Percentiles rank a stretch among this genome's conserved stretches.
Evolutionary conservation across 257 asterid genomes (phyloP).

Genomic region (Henckelia pumila): DNA sequence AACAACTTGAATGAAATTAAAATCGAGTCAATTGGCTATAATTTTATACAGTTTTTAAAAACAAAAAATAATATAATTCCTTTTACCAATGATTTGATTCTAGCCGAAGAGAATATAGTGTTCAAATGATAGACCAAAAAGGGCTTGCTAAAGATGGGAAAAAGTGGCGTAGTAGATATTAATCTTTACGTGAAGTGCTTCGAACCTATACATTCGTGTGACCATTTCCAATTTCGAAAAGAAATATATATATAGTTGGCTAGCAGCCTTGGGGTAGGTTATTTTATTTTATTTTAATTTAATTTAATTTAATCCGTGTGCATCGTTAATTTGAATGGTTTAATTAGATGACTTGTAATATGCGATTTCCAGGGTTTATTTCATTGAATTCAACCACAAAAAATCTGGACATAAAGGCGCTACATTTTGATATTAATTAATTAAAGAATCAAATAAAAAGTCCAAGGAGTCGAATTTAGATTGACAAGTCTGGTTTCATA

Average conservation of each 20-base stretch:
- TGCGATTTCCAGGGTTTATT: background rate
- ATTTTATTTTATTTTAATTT: background rate
- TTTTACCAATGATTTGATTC: too few relatives aligned
- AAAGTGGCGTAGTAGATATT: background rate
- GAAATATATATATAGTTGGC: background rate
- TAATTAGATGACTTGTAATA: background rate
- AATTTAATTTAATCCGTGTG: too few relatives aligned
- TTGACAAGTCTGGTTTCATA: too few relatives aligned
- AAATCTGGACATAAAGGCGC: too few relatives aligned
- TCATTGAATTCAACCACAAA: background rate
- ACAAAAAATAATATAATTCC: too few relatives aligned
- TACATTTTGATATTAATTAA: too few relatives aligned
- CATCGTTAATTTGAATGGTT: too few relatives aligned
- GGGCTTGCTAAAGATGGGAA: background rate
- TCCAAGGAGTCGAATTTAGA: too few relatives aligned
- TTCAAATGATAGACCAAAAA: constrained; percentile 12
- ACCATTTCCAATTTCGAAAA: background rate
- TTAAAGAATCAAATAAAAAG: too few relatives aligned
- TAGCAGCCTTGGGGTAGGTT: background rate
- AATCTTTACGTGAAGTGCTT: background rate
- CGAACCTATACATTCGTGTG: background rate
- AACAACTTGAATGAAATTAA: too few relatives aligned
- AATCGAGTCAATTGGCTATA: too few relatives aligned
- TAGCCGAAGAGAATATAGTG: background rate
- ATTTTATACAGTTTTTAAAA: too few relatives aligned